These are phyloP conservation scores for Colletotrichum liriopes DNA, from an alignment of 2,329 filamentous ascomycete genomes.

Conservation along the genomic window DNA sequence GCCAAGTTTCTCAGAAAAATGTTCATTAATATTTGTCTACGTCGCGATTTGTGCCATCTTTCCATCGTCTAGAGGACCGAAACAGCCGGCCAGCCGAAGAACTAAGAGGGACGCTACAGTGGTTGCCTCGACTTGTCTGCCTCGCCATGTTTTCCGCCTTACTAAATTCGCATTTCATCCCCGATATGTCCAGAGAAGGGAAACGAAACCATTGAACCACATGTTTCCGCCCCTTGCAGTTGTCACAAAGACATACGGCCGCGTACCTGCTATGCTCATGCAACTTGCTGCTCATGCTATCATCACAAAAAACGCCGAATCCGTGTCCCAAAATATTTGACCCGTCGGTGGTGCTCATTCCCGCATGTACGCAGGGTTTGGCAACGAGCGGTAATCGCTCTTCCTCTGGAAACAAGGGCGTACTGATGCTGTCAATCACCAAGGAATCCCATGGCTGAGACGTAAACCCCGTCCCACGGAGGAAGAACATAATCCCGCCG, in stretches of 20 bases:
- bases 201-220: constrained; percentile 33
- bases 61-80: constrained; percentile 41
- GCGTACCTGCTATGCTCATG: constrained; percentile 47
- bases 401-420: constrained; percentile 8
- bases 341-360: neutral
- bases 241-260: constrained; percentile 34
- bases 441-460: neutral
- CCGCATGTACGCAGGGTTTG: neutral
- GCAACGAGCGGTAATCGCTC: constrained; percentile 30
- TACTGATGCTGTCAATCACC: constrained; percentile 5
- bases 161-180: constrained; percentile 38
- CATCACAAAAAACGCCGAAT: constrained; percentile 52
- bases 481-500: constrained; percentile 32
- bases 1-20: constrained; percentile 44
- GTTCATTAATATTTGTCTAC: constrained; percentile 59
- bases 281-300: constrained; percentile 57
- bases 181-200: constrained; percentile 44
- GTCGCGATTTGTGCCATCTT: constrained; percentile 45
- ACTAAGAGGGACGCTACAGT: constrained; percentile 37
- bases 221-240: constrained; percentile 36
- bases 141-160: constrained; percentile 35
- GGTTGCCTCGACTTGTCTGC: constrained; percentile 35
- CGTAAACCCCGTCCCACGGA: constrained; percentile 1
- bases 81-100: constrained; percentile 39
- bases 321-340: constrained; percentile 39